A percentile compares a stretch with the other conserved stretches of the same genome.
phyloP scores from a whole-genome alignment of 257 asterid genomes.

The Solanum rostratum region DNA sequence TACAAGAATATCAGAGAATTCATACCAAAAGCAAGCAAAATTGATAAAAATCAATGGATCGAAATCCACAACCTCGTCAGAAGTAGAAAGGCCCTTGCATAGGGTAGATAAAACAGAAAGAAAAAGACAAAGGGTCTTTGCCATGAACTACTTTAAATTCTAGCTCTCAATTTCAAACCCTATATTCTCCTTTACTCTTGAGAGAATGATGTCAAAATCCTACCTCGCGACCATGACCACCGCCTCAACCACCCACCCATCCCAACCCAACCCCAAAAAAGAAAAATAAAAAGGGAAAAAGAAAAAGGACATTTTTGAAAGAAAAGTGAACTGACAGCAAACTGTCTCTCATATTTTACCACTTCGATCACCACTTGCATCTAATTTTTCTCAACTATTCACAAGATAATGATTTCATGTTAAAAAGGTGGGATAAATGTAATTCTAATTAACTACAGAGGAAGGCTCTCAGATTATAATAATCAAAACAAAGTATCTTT shows the following conservation, averaged over 20 bases:
- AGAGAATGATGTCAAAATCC: neutral
- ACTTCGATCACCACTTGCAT: neutral
- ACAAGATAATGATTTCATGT: neutral
- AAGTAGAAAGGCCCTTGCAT: neutral
- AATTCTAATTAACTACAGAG: neutral
- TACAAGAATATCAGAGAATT: conserved; percentile 22
- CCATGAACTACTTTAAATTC: neutral
- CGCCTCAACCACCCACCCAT: neutral
- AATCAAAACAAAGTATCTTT: neutral
- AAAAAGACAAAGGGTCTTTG: neutral
- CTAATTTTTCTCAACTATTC: neutral
- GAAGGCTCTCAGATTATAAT: neutral
- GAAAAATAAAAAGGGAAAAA: neutral
- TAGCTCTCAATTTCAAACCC: neutral
- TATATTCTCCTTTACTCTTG: neutral
- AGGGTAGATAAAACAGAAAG: neutral
- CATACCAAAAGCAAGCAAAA: conserved; percentile 5
- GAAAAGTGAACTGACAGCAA: neutral
- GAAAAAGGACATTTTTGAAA: neutral
- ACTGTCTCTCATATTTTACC: neutral
- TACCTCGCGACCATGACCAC: neutral
- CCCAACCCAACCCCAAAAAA: neutral
- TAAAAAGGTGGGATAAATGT: neutral
- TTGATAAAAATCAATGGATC: neutral
- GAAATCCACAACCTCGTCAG: neutral